Base-by-base conservation (phyloP, 2,329 filamentous ascomycete genomes). In the Sporothrix variecibatus region DNA sequence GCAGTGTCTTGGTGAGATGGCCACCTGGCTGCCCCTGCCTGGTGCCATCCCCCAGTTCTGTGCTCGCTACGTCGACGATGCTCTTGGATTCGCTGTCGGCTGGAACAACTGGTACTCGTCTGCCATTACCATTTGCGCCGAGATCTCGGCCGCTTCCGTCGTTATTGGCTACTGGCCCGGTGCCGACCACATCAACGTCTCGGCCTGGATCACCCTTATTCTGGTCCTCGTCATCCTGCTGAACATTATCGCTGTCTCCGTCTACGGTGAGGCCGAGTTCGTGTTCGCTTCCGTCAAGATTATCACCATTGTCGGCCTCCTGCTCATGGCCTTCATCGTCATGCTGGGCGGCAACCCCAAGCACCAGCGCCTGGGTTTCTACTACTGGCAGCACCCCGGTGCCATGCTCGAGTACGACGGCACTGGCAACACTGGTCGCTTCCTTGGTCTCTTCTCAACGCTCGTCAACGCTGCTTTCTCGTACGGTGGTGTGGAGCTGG, bases 1-100 rank as follows among this genome's bases (percentile, higher is more conserved):
- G 76, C 76, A 78, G 75, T 75, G 73, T 78, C 86, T 91, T 72
- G 86, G 85, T 26, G 87, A 89, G 80, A 88, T 91, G 83, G 88
- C 89, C 28, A 86, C 89, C 43, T 91, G 89, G 83, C 85, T 92
- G 71, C 88, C 89, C 3, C 81, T 90, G 76, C 83, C 88, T 38
- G 86, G 87, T n/a, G 86, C 86, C 5, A 84, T 88, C 8, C 83
- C 85, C 5, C 80, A 86, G 31, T 87, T 87, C 69, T 85, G 85
- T 11, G 81, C 83, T 23, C 82, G 85, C n/a, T 86, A 83, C 73
- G 84, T 86, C 68, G 84, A 86, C 73, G 83, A 84, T 49, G 83
- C 84, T 1, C 80, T 85, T 9, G 85, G 83, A 43, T 87, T 86
- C 71, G 84, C 85, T 1, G 78, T 88, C 26, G 84, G 85, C 12